Conservation (phyloP, 2,329 filamentous ascomycete species). For the Aureobasidium musti region DNA sequence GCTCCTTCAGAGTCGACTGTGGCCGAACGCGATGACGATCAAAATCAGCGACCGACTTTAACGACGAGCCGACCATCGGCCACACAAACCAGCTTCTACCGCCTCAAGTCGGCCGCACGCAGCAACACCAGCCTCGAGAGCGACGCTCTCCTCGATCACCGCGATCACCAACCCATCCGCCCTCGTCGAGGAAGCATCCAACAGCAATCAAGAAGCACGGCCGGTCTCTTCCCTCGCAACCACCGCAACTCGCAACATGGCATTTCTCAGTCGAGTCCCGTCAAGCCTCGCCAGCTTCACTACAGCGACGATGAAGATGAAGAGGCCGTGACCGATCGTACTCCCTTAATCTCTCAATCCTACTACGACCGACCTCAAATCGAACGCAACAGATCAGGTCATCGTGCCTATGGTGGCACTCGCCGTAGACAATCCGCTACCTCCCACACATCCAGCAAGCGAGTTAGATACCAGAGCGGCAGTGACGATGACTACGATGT, state of each 20-base stretch:
- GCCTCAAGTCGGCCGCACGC: conserved; percentile 56
- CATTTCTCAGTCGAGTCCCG: conserved; percentile 29
- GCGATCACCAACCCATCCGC: conserved; percentile 46
- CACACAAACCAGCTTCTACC: conserved; percentile 56
- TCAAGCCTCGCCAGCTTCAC: conserved; percentile 28
- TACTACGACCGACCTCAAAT: conserved; percentile 36
- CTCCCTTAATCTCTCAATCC: conserved; percentile 54
- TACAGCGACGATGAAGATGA: conserved; percentile 48
- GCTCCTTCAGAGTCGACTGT: conserved; percentile 61
- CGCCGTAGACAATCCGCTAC: conserved; percentile 35
- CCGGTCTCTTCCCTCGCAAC: conserved; percentile 23
- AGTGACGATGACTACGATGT: conserved; percentile 57
- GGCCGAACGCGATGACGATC: conserved; percentile 53
- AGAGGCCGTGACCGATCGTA: conserved; percentile 53
- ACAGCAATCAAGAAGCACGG: conserved; percentile 34
- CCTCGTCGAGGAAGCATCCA: conserved; percentile 50
- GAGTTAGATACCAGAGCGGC: conserved; percentile 9
- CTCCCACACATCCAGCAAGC: conserved; percentile 33
- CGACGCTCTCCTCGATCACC: conserved; percentile 80
- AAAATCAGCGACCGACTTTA: conserved; percentile 44
- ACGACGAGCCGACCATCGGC: conserved; percentile 43
- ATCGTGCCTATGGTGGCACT: conserved; percentile 18
- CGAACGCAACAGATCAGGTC: conserved; percentile 36
- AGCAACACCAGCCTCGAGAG: conserved; percentile 90
- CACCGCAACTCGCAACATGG: conserved; percentile 26